Percentiles rank a stretch among this genome's conserved stretches.
Conservation (phyloP, 371 early-diverging fungal species). For the Circinella umbellata region DNA sequence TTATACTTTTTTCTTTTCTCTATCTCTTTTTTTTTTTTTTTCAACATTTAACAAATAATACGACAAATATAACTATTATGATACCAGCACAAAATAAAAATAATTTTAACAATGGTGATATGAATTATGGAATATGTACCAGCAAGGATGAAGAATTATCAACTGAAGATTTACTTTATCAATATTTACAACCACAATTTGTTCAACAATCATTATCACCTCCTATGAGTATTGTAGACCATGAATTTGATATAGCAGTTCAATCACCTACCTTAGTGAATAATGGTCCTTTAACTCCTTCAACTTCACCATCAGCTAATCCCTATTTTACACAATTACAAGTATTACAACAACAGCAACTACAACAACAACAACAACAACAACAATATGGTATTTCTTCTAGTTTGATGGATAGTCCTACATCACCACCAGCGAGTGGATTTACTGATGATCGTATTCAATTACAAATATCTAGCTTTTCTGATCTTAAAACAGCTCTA, state of each 20-base stretch:
- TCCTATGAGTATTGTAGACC: not conserved
- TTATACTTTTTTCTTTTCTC: not conserved
- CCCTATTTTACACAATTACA: not conserved
- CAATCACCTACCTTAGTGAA: not conserved
- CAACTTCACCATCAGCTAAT: not conserved
- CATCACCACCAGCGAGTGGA: too few species aligned
- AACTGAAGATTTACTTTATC: constrained; percentile 10
- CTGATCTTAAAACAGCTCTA: constrained; percentile 17
- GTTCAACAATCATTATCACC: not conserved
- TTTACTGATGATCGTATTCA: constrained; percentile 1
- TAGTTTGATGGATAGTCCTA: too few species aligned
- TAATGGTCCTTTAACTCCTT: not conserved
- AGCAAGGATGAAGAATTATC: constrained; percentile 7
- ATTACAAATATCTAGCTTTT: constrained; percentile 15
- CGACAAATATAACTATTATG: too few species aligned
- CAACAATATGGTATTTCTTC: not conserved
- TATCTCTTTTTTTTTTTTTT: constrained; percentile 5
- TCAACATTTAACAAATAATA: not conserved
- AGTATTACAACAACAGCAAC: not conserved
- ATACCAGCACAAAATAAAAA: too few species aligned
- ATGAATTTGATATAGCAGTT: not conserved
- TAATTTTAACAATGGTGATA: too few species aligned
- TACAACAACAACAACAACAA: not conserved
- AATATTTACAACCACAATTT: constrained; percentile 8
- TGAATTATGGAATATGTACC: too few species aligned